phyloP scores from a whole-genome alignment of 345 rosid genomes.

The Populus alba region DNA sequence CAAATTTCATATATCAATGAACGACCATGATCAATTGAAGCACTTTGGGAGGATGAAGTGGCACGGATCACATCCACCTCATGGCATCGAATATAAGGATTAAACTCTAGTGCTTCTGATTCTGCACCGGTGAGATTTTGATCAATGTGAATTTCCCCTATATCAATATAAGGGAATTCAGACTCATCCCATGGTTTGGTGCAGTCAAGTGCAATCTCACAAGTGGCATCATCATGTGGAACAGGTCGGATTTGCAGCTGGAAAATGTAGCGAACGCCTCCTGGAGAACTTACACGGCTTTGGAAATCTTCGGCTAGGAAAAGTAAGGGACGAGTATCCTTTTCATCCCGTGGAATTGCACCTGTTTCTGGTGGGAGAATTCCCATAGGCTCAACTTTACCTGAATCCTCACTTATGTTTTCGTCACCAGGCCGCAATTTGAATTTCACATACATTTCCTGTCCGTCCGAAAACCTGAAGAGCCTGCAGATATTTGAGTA shows the following conservation, averaged over 20 bases:
- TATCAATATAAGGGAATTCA: slow-evolving; percentile 46
- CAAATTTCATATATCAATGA: slow-evolving; percentile 65
- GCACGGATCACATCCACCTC: slow-evolving; percentile 60
- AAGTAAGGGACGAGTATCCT: slow-evolving; percentile 51
- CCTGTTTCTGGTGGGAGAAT: slow-evolving; percentile 83
- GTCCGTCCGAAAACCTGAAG: slow-evolving; percentile 51
- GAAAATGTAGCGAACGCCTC: slow-evolving; percentile 53
- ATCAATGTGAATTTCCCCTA: slow-evolving; percentile 49
- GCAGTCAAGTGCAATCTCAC: slow-evolving; percentile 54
- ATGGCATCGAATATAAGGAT: slow-evolving; percentile 43
- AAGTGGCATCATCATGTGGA: slow-evolving; percentile 39
- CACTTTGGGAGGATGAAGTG: slow-evolving; percentile 50
- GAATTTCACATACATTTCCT: slow-evolving; percentile 63
- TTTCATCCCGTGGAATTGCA: slow-evolving; percentile 54
- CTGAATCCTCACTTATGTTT: slow-evolving; percentile 45
- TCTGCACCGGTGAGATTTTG: slow-evolving; percentile 48
- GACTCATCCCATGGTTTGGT: slow-evolving; percentile 59
- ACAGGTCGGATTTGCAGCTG: slow-evolving; percentile 51
- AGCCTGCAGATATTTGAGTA: slow-evolving; percentile 60
- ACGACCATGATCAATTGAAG: slow-evolving; percentile 73
- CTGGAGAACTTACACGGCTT: slow-evolving; percentile 39
- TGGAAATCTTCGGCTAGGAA: slow-evolving; percentile 66
- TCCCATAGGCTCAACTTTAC: slow-evolving; percentile 57
- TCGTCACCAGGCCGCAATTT: slow-evolving; percentile 51
- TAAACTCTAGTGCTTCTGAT: slow-evolving; percentile 54